phyloP scores from a whole-genome alignment of 2,329 filamentous ascomycete genomes.

The Plenodomus tracheiphilus region DNA sequence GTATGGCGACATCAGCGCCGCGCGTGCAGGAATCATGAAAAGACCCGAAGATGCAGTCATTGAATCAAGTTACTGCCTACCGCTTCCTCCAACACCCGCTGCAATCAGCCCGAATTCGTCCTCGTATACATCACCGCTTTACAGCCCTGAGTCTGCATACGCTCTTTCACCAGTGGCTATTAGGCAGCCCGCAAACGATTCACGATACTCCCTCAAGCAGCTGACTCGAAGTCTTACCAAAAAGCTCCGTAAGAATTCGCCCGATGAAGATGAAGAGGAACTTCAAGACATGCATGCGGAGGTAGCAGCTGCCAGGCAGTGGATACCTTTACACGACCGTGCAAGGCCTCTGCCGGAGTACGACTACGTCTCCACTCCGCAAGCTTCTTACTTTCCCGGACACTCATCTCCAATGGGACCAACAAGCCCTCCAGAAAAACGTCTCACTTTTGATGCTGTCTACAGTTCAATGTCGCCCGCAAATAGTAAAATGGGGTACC shows the following conservation, averaged over 20 bases:
- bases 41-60: conserved; percentile 19
- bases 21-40: conserved; percentile 34
- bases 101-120: conserved; percentile 33
- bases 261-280: conserved; percentile 26
- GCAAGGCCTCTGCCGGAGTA: conserved; percentile 19
- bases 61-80: conserved; percentile 18
- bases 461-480: conserved; percentile 9
- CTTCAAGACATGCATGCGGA: conserved; percentile 16
- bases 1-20: conserved; percentile 35
- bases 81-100: conserved; percentile 29
- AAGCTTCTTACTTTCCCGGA: conserved; percentile 21
- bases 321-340: no score
- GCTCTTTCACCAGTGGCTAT: conserved; percentile 23
- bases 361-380: conserved; percentile 20
- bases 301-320: no score
- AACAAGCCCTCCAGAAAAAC: conserved; percentile 16
- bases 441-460: conserved; percentile 2
- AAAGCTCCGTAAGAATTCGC: conserved; percentile 22
- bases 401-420: conserved; percentile 18
- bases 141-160: conserved; percentile 27
- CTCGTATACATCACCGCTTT: conserved; percentile 28
- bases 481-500: conserved; percentile 10
- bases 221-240: conserved; percentile 35
- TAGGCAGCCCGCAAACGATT: conserved; percentile 22
- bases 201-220: conserved; percentile 37